These are phyloP conservation scores for Metschnikowia chrysomelidarum DNA, from an alignment of 805 yeast genomes.

Conservation along the genomic window DNA sequence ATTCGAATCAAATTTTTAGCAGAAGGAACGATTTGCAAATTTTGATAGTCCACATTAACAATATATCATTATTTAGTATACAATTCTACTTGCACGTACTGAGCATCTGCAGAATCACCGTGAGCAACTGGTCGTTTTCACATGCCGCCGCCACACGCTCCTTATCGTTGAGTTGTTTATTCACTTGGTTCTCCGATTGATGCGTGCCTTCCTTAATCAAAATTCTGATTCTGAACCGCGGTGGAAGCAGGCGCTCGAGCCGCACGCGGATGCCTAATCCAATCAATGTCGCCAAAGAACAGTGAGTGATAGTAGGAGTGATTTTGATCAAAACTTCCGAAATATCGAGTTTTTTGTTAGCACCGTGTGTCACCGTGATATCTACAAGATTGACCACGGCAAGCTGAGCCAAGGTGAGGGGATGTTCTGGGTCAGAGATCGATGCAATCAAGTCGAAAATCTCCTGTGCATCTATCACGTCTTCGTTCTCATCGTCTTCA, in stretches of 20 bases:
- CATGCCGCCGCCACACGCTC: slow-evolving; percentile 99
- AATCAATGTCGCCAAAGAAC: slow-evolving; percentile 92
- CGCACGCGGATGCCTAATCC: slow-evolving; percentile 94
- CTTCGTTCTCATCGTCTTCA: slow-evolving; percentile 43
- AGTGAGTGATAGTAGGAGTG: slow-evolving; percentile 97
- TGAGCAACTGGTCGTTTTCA: slow-evolving; percentile 87
- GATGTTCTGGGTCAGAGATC: slow-evolving; percentile 87
- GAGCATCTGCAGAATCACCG: slow-evolving; percentile 92
- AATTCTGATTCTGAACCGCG: slow-evolving; percentile 76
- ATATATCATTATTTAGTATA: no score
- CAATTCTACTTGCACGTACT: slow-evolving; percentile 65
- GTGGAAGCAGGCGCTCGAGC: slow-evolving; percentile 82
- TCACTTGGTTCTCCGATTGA: slow-evolving; percentile 93
- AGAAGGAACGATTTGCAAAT: no score
- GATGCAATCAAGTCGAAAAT: slow-evolving; percentile 35
- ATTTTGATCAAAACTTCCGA: slow-evolving; percentile 78
- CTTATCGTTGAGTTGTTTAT: slow-evolving; percentile 94
- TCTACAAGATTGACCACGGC: slow-evolving; percentile 89
- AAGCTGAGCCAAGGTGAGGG: slow-evolving; percentile 87
- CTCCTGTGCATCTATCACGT: slow-evolving; percentile 84
- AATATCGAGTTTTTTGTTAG: slow-evolving; percentile 43
- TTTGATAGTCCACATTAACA: no score
- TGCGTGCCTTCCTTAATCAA: slow-evolving; percentile 88
- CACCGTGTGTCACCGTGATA: slow-evolving; percentile 64
- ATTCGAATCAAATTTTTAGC: no score